Conservation (phyloP, 2,329 filamentous ascomycete genomes). For the Cladobotryum protrusum region DNA sequence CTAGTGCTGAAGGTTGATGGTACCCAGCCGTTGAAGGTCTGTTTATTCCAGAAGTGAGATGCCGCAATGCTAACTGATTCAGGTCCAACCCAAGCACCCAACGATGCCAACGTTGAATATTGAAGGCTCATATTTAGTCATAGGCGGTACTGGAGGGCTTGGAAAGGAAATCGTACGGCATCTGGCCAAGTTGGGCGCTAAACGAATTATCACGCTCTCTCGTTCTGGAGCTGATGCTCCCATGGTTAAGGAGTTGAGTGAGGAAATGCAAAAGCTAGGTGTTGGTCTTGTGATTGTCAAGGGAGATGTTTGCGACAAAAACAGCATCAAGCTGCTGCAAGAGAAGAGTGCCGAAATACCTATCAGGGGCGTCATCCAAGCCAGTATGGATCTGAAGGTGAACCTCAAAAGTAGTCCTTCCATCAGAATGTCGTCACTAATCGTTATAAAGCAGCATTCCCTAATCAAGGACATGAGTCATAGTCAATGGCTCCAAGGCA, state of each 20-base stretch:
- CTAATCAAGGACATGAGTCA: neutral
- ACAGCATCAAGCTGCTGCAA: neutral
- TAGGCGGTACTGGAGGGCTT: neutral
- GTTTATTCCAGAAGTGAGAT: neutral
- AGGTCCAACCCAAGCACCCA: conserved; percentile 10
- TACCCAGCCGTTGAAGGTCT: conserved; percentile 7
- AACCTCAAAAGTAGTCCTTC: neutral
- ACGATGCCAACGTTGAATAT: neutral
- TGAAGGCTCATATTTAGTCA: conserved; percentile 8
- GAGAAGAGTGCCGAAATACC: neutral
- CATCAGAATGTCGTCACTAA: too few relatives aligned
- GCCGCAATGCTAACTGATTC: neutral
- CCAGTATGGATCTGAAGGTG: neutral
- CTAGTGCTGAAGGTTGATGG: conserved; percentile 2
- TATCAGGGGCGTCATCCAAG: conserved; percentile 6
- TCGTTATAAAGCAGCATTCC: neutral
- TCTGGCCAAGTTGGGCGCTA: conserved; percentile 5
- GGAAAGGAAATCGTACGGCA: conserved; percentile 2
- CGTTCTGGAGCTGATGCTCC: neutral
- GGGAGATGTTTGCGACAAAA: neutral
- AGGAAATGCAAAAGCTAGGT: conserved; percentile 3
- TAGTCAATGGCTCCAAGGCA: too few relatives aligned
- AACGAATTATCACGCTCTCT: conserved; percentile 1
- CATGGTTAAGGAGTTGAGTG: neutral
- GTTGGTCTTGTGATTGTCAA: conserved; percentile 4